phyloP scores from a whole-genome alignment of 768 basidiomycete genomes.

The Calocera viscosa region DNA sequence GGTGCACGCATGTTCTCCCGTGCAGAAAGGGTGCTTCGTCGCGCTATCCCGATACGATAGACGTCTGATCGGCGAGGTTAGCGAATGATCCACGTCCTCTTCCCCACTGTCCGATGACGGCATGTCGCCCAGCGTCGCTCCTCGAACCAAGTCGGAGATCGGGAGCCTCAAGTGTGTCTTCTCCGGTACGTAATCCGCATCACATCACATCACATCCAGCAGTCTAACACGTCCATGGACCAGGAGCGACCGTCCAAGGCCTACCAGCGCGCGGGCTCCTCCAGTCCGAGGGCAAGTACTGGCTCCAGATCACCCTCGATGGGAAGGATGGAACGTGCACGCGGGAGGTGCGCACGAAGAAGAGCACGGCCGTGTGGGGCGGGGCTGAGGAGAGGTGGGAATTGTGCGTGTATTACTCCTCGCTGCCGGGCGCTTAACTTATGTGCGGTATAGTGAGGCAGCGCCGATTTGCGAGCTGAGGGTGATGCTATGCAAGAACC shows the following conservation, averaged over 20 bases:
- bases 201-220: too few species aligned
- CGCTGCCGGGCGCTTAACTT: background rate
- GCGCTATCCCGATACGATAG: too few species aligned
- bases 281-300: background rate
- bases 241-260: background rate
- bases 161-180: too few species aligned
- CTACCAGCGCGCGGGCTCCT: background rate
- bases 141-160: too few species aligned
- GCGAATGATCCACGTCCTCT: too few species aligned
- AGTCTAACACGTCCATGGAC: too few species aligned
- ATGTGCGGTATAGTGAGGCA: background rate
- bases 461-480: background rate
- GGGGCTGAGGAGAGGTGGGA: background rate
- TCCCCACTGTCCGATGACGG: too few species aligned
- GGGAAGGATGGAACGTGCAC: background rate
- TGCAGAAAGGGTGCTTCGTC: too few species aligned
- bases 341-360: background rate
- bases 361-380: background rate
- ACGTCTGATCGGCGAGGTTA: too few species aligned
- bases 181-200: too few species aligned
- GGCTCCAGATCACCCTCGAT: background rate
- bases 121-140: too few species aligned
- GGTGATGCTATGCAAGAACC: background rate
- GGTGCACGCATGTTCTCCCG: too few species aligned
- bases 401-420: background rate